A percentile compares a stretch with the other conserved stretches of the same genome.
These are phyloP conservation scores for Penicillium sp. DNA, from an alignment of 2,329 filamentous ascomycete genomes.

Conservation along the genomic window DNA sequence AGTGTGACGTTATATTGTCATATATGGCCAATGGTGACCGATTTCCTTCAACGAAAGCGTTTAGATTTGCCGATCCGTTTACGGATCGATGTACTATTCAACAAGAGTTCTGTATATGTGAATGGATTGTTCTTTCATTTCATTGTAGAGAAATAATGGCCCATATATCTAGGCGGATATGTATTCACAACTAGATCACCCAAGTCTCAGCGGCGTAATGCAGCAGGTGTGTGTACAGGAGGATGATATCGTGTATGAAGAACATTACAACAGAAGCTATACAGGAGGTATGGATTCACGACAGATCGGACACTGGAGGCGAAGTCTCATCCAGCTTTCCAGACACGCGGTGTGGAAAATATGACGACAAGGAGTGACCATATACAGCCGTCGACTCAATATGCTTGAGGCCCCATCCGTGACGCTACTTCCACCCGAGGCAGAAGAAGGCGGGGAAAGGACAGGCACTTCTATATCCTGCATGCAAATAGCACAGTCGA, in stretches of 20 bases:
- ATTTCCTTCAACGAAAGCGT: constrained; percentile 24
- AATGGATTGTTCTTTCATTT: background rate
- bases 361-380: constrained; percentile 96
- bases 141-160: background rate
- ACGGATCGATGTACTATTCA: constrained; percentile 19
- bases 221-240: constrained; percentile 1
- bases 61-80: constrained; percentile 17
- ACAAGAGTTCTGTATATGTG: constrained; percentile 10
- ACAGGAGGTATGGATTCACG: constrained; percentile 83
- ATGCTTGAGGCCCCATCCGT: constrained; percentile 56
- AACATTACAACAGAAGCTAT: constrained; percentile 40
- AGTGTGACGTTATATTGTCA: constrained; percentile 6
- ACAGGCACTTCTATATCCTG: constrained; percentile 88
- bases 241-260: background rate
- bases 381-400: constrained; percentile 78
- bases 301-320: constrained; percentile 93
- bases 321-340: constrained; percentile 93
- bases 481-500: constrained; percentile 94
- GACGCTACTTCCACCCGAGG: constrained; percentile 47
- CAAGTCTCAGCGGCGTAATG: background rate
- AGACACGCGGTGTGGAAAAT: constrained; percentile 91
- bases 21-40: constrained; percentile 9
- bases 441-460: constrained; percentile 50
- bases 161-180: background rate
- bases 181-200: background rate